Percentiles rank a stretch among this genome's conserved stretches.
phyloP scores from a whole-genome alignment of 2,329 filamentous ascomycete genomes.

The Diaporthe humulicola region DNA sequence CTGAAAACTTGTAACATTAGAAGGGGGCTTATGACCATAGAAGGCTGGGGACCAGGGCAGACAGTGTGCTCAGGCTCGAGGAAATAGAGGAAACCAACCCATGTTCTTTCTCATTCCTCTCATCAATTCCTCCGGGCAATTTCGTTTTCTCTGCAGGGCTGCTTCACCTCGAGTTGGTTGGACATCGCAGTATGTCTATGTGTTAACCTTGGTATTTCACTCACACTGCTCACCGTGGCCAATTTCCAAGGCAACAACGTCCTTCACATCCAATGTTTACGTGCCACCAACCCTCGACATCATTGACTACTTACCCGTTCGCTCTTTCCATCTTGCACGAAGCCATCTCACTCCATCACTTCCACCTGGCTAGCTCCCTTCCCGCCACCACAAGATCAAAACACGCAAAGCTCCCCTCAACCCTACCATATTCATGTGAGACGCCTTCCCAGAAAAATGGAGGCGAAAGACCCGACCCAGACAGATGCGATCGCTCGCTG shows the following conservation, averaged over 20 bases:
- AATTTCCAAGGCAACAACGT: not conserved
- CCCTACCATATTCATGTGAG: not conserved
- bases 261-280: not conserved
- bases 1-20: constrained; percentile 65
- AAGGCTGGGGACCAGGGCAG: constrained; percentile 39
- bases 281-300: not conserved
- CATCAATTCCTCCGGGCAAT: not conserved
- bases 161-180: not conserved
- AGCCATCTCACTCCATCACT: not conserved
- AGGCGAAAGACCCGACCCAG: not conserved
- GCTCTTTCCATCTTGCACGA: not conserved
- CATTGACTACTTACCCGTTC: not conserved
- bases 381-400: not conserved
- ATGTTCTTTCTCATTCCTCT: constrained; percentile 31
- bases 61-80: constrained; percentile 26
- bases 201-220: not conserved
- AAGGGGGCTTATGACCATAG: constrained; percentile 46
- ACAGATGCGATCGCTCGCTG: not conserved
- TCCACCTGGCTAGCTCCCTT: not conserved
- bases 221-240: not conserved
- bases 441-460: not conserved
- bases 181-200: not conserved
- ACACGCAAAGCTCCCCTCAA: not conserved
- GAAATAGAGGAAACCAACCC: constrained; percentile 40
- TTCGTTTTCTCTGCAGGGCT: not conserved